Conservation (phyloP, 495 filamentous ascomycete species). For the Hypomontagnella submonticulosa region DNA sequence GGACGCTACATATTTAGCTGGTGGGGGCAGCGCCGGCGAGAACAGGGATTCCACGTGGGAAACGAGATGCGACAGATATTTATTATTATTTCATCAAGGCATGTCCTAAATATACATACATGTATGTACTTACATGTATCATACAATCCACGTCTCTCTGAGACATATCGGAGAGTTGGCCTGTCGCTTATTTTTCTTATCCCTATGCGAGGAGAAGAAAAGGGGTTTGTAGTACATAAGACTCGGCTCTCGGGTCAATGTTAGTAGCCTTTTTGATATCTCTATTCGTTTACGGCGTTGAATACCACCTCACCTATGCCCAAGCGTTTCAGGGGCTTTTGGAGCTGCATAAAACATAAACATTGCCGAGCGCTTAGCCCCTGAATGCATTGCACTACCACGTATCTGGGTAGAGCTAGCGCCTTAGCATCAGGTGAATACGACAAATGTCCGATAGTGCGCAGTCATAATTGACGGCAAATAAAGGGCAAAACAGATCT, state of each 20-base stretch:
- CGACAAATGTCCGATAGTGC: background rate
- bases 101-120: too few species aligned
- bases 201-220: too few species aligned
- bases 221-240: too few species aligned
- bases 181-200: too few species aligned
- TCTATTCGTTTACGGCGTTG: slow-evolving; percentile 5
- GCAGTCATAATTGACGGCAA: background rate
- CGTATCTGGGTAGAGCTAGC: slow-evolving; percentile 1
- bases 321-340: slow-evolving; percentile 25
- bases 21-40: background rate
- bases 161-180: too few species aligned
- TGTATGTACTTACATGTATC: too few species aligned
- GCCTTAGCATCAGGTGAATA: background rate
- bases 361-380: slow-evolving; percentile 1
- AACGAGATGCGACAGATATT: background rate
- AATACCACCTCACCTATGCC: slow-evolving; percentile 8
- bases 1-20: background rate
- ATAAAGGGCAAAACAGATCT: background rate
- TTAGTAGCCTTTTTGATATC: background rate
- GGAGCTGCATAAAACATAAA: slow-evolving; percentile 14
- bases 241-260: background rate
- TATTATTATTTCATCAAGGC: too few species aligned
- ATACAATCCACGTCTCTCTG: too few species aligned
- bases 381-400: slow-evolving; percentile 3
- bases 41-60: slow-evolving; percentile 1